Evolutionary conservation across 495 filamentous ascomycete genomes (phyloP), one percentile per base, ranked within the genome.

Genomic region (Penicillium lagena): DNA sequence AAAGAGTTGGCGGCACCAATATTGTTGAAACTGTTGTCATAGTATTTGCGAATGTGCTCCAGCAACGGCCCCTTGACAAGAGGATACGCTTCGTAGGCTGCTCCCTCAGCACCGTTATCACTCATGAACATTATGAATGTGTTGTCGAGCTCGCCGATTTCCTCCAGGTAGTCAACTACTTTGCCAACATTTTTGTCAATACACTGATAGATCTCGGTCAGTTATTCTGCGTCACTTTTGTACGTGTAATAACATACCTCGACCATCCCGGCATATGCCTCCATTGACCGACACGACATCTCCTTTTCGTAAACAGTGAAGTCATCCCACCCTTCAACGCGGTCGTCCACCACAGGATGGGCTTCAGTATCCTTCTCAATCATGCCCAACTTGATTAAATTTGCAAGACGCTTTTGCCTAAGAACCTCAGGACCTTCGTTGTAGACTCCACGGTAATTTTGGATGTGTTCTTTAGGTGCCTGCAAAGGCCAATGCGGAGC

Each of bases 401-500:
- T 58, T 39, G 60, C 59, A 27, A 81, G 64, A 15, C 77, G 71
- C 36, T 68, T 65, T 42, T 65, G 63, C 7, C 77, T 71, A 12
- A 81, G 66, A 3, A 63, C 72, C 32, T 79, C 70, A 2, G 76
- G 76, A 0, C 79, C 78, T 31, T 76, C 72, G 41, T 79, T 71
- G 54, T 81, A 81, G 1, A 71, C 62, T 30, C 79, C 78, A 37
- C 64, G 64, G 54, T 82, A 79, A 40, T 73, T 74, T 27, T 67
- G 58, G 35, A 76, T 70, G 37, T 72, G 65, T 34, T 77, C 70
- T 29, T 64, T 58, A 1, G 76, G 75, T 0, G 75, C 76, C 42
- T 82, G 78, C 9, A 82, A 62, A 4, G 77, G 79, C 78, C 79
- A 82, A 49, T 83, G 78, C 17, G 79, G 78, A 0, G 78, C 79